Percentiles rank a stretch among this genome's conserved stretches.
Conservation (phyloP, 179 eudicot genomes). For the Silene noctiflora region DNA sequence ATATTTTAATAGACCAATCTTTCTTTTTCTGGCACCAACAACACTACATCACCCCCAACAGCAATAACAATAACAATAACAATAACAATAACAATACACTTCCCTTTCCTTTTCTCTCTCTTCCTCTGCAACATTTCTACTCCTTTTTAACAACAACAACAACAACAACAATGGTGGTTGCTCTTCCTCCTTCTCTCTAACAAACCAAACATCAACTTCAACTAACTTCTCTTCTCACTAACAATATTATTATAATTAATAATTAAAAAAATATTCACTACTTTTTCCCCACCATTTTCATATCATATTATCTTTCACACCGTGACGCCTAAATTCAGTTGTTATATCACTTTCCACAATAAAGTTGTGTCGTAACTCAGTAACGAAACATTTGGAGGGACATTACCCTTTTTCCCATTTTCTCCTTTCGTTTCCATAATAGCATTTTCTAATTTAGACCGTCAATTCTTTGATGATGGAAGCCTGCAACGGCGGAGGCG, state of each 20-base stretch:
- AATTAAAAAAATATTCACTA: neutral
- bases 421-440: constrained; percentile 9
- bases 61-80: constrained; percentile 6
- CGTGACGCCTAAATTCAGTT: constrained; percentile 25
- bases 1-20: neutral
- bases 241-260: constrained; percentile 23
- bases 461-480: constrained; percentile 24
- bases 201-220: constrained; percentile 39
- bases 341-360: constrained; percentile 27
- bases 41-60: constrained; percentile 19
- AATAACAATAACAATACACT: too few species aligned
- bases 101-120: neutral
- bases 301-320: neutral
- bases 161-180: constrained; percentile 28
- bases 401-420: constrained; percentile 1
- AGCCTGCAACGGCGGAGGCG: constrained; percentile 30
- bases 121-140: constrained; percentile 10
- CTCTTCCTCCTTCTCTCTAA: constrained; percentile 22
- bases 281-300: neutral
- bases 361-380: neutral
- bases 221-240: constrained; percentile 25
- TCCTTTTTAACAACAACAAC: neutral
- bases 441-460: neutral
- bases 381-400: neutral
- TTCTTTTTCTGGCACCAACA: constrained; percentile 19